These are phyloP conservation scores for Cenchrus purpureus DNA, from an alignment of 176 grass and related monocot species.

Conservation along the genomic window DNA sequence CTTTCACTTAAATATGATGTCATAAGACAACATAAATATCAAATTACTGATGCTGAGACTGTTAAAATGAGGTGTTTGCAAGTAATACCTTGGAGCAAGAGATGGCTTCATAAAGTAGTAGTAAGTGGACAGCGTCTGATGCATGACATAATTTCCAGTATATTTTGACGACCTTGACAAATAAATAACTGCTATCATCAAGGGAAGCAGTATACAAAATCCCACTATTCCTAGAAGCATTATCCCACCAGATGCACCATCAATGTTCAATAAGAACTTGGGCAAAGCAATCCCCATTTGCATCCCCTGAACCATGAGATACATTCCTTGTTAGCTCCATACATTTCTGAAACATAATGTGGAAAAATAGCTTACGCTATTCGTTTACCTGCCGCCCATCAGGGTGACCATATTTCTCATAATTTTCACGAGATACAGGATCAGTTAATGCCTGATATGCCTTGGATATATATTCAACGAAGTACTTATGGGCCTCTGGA, in stretches of 20 bases:
- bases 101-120: slow-evolving; percentile 99
- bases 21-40: not conserved
- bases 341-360: slow-evolving; percentile 13
- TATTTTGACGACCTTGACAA: slow-evolving; percentile 99
- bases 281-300: slow-evolving; percentile 99
- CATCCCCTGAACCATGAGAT: slow-evolving; percentile 60
- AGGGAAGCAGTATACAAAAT: slow-evolving; percentile 90
- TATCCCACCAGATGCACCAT: slow-evolving; percentile 95
- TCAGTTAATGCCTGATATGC: slow-evolving; percentile 98
- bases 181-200: slow-evolving; percentile 99
- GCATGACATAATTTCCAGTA: slow-evolving; percentile 99
- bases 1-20: not conserved
- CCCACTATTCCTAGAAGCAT: slow-evolving; percentile 94
- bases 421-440: slow-evolving; percentile 95
- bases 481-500: slow-evolving; percentile 96
- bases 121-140: slow-evolving; percentile 94
- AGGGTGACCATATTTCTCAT: slow-evolving; percentile 99
- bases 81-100: slow-evolving; percentile 89
- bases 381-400: slow-evolving; percentile 94
- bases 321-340: slow-evolving; percentile 30
- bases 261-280: slow-evolving; percentile 92
- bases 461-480: slow-evolving; percentile 98
- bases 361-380: slow-evolving; percentile 1
- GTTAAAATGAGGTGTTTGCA: not conserved
- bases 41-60: not conserved